phyloP scores from a whole-genome alignment of 257 asterid genomes.

The Mentha longifolia region DNA sequence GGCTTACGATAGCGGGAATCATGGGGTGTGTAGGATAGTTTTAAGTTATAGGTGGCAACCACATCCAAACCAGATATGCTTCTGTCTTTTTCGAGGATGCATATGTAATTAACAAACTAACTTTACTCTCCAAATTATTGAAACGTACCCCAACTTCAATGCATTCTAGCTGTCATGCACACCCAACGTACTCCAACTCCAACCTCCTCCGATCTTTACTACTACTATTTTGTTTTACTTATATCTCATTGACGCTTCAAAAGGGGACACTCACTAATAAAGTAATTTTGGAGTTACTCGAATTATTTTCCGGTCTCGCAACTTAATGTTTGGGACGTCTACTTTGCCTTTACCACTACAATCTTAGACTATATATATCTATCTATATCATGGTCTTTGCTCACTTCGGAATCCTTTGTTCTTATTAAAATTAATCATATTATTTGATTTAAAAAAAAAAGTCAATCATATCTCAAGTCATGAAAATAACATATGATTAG shows the following conservation, averaged over 20 bases:
- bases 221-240: no score
- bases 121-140: slow-evolving; percentile 32
- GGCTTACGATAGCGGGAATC: slow-evolving; percentile 50
- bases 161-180: slow-evolving; percentile 59
- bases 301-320: not conserved
- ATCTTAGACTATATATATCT: no score
- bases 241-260: slow-evolving; percentile 36
- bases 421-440: no score
- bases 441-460: no score
- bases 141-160: slow-evolving; percentile 31
- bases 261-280: slow-evolving; percentile 39
- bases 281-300: slow-evolving; percentile 16
- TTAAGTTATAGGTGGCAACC: no score
- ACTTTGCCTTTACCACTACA: not conserved
- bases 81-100: slow-evolving; percentile 45
- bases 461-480: no score
- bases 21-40: no score
- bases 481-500: no score
- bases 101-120: slow-evolving; percentile 31
- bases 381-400: no score
- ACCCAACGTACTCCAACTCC: slow-evolving; percentile 36
- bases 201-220: no score
- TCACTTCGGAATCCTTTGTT: no score
- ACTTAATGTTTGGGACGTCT: not conserved
- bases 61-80: no score